Evolutionary conservation across 164 flowering plant genomes (phyloP), one percentile per base, ranked within the genome.

Genomic region (Brasenia schreberi): DNA sequence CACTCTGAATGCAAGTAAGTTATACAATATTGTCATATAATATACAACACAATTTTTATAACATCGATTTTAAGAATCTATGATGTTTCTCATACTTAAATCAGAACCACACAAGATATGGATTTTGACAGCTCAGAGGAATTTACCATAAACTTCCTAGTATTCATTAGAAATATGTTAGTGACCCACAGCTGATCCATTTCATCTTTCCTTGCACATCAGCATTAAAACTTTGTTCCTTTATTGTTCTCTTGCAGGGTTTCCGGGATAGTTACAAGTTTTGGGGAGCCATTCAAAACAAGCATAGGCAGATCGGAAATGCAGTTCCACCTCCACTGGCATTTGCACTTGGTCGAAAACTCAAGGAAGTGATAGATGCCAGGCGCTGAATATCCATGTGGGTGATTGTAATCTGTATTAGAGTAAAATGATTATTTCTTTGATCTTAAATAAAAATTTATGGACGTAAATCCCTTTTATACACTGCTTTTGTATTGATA

Each of bases 271-370:
- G 81, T 72, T 92, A 87, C 56, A 52, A 79, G 33, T 88, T 92
- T 77, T 43, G 76, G 43, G 98, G 98, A 17, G 88, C 75, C 68
- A 82, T 87, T 33, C 81, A 77, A n/a, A 84, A 76, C 80, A 89
- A 81, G 78, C 90, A 90, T 74, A 67, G 94, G 66, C 95, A 92
- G 75, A 89, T 92, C 61, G 96, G 95, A 7, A 89, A 87, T 79
- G 97, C 94, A 2, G 97, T 89, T 12, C 97, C 96, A 23, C 96
- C 97, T 18, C 90, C 94, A 6, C 64, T 92, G 75, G 92, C 97
- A 43, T 86, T 67, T 74, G 94, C 94, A 53, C 59, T 92, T 12
- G 96, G 96, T 7, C 73, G 78, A 70, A 92, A 87, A 71, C 96
- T 92, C 66, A 89, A 84, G 72, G 88, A 92, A 77, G 94, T 86